Conservation (phyloP, 768 basidiomycete genomes). For the Mycena galopus region DNA sequence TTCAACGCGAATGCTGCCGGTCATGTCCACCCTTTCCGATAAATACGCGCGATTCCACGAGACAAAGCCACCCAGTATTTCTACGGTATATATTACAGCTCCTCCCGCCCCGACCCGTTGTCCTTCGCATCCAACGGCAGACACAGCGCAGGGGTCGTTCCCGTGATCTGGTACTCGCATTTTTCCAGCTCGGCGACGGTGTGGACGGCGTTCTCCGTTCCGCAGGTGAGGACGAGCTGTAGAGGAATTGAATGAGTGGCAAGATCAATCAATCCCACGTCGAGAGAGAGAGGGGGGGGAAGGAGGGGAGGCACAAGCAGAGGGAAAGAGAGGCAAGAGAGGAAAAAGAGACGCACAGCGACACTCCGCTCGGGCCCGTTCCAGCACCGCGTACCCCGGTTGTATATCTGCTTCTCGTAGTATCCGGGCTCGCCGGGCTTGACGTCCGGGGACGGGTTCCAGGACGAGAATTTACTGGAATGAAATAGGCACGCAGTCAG, state of each 20-base stretch:
- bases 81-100: constrained; percentile 48
- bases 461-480: constrained; percentile 78
- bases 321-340: background rate
- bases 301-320: no score
- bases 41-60: constrained; percentile 23
- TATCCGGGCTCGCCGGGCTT: constrained; percentile 75
- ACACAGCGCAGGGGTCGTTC: constrained; percentile 89
- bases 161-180: constrained; percentile 93
- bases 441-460: constrained; percentile 76
- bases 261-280: background rate
- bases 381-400: constrained; percentile 92
- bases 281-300: background rate
- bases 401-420: constrained; percentile 88
- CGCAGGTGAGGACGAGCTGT: constrained; percentile 87
- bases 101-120: constrained; percentile 53
- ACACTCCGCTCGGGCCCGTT: constrained; percentile 94
- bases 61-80: background rate
- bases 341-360: constrained; percentile 60
- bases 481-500: constrained; percentile 13
- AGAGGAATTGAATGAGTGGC: constrained; percentile 1
- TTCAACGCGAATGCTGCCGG: no score
- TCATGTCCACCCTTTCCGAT: constrained; percentile 7
- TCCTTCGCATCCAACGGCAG: constrained; percentile 59
- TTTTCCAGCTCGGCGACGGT: constrained; percentile 93
- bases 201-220: constrained; percentile 83